Conservation (phyloP, 139 green algal genomes). For the Chlorella sp. region DNA sequence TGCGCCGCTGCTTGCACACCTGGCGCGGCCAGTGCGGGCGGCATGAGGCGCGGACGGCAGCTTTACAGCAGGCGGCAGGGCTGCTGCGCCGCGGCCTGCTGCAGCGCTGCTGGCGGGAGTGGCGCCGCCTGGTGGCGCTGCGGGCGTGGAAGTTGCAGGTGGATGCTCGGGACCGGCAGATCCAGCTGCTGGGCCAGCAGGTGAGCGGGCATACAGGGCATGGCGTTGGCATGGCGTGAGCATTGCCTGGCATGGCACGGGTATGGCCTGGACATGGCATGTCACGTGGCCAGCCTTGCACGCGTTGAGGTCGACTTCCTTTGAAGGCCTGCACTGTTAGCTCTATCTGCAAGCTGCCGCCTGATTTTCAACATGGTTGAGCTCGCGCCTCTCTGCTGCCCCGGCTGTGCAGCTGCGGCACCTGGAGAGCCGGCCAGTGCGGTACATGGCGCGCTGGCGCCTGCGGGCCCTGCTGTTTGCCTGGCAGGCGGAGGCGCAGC, state of each 20-base stretch:
- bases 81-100: background rate
- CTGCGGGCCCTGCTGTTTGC: background rate
- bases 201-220: background rate
- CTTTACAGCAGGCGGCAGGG: background rate
- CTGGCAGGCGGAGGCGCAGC: background rate
- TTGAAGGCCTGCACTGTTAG: too few relatives aligned
- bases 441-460: constrained; percentile 22
- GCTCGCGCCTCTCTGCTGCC: too few relatives aligned
- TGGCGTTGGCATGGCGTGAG: too few relatives aligned
- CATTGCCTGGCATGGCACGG: too few relatives aligned
- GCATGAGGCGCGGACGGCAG: background rate
- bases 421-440: constrained; percentile 34
- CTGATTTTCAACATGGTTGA: too few relatives aligned
- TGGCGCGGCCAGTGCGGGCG: constrained; percentile 1
- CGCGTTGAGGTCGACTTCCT: too few relatives aligned
- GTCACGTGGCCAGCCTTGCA: too few relatives aligned
- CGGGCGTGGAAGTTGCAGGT: constrained; percentile 80
- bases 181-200: constrained; percentile 46
- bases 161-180: constrained; percentile 53
- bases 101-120: constrained; percentile 23
- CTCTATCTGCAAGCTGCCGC: too few relatives aligned
- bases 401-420: constrained; percentile 19
- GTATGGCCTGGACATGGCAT: too few relatives aligned
- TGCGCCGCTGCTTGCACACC: constrained; percentile 30
- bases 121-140: constrained; percentile 38